These are phyloP conservation scores for Colletotrichum chlorophyti DNA, from an alignment of 2,329 filamentous ascomycete species.

Conservation along the genomic window DNA sequence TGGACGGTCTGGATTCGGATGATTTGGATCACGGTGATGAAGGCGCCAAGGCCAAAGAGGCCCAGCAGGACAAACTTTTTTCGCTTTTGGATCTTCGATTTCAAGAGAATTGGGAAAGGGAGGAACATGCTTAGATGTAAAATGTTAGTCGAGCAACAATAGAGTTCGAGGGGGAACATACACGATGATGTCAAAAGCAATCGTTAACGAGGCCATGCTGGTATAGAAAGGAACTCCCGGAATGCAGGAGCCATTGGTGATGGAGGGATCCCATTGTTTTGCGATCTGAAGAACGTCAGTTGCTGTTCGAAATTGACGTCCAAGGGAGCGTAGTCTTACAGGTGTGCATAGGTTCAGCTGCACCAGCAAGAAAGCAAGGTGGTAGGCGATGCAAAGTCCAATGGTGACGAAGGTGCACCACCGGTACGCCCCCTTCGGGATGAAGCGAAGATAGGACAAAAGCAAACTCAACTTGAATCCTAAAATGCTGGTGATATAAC, in stretches of 20 bases:
- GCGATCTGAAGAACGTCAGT: slow-evolving; percentile 29
- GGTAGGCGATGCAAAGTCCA: slow-evolving; percentile 43
- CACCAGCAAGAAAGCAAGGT: slow-evolving; percentile 45
- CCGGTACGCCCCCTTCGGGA: slow-evolving; percentile 44
- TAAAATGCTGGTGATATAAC: slow-evolving; percentile 49
- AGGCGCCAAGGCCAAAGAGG: slow-evolving; percentile 55
- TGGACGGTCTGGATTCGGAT: slow-evolving; percentile 57
- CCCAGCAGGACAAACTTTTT: slow-evolving; percentile 50
- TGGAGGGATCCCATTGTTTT: slow-evolving; percentile 48
- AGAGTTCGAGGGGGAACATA: slow-evolving; percentile 33
- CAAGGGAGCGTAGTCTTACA: slow-evolving; percentile 24
- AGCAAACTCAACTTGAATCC: slow-evolving; percentile 55
- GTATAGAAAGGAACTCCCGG: slow-evolving; percentile 50
- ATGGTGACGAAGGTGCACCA: slow-evolving; percentile 42
- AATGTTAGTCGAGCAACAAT: not conserved
- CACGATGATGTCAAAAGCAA: slow-evolving; percentile 49
- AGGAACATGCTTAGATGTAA: slow-evolving; percentile 42
- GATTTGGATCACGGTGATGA: slow-evolving; percentile 58
- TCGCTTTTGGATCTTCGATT: slow-evolving; percentile 43
- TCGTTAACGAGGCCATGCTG: slow-evolving; percentile 46
- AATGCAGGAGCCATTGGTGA: slow-evolving; percentile 46
- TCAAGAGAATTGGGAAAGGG: slow-evolving; percentile 48
- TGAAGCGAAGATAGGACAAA: slow-evolving; percentile 52
- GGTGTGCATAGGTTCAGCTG: slow-evolving; percentile 45
- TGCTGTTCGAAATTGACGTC: not conserved